phyloP scores from a whole-genome alignment of 495 filamentous ascomycete species.

The Neurospora africana region DNA sequence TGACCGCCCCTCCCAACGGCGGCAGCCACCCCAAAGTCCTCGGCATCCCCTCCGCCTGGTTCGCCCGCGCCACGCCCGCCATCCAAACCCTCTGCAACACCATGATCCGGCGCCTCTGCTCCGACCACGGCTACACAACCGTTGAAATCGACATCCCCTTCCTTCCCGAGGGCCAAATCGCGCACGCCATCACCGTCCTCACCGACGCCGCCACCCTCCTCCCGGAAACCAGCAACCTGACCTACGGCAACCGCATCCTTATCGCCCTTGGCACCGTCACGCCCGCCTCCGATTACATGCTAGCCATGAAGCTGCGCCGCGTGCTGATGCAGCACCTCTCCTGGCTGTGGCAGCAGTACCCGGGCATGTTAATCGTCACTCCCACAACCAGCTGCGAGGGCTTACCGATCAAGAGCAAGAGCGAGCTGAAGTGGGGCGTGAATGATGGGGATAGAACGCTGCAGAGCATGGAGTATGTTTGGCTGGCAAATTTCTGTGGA shows the following conservation, averaged over 20 bases:
- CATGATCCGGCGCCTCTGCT: constrained; percentile 46
- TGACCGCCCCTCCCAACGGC: constrained; percentile 1
- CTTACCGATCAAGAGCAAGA: constrained; percentile 46
- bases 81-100: constrained; percentile 50
- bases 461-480: constrained; percentile 75
- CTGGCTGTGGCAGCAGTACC: constrained; percentile 55
- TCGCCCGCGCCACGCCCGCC: constrained; percentile 51
- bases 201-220: constrained; percentile 46
- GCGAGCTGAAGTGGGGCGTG: constrained; percentile 49
- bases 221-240: constrained; percentile 34
- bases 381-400: constrained; percentile 68
- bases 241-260: constrained; percentile 60
- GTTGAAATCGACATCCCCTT: constrained; percentile 64
- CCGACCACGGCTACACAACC: constrained; percentile 46
- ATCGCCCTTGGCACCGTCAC: constrained; percentile 54
- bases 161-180: constrained; percentile 60
- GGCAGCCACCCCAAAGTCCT: constrained; percentile 29
- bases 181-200: constrained; percentile 74
- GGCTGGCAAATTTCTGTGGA: constrained; percentile 74
- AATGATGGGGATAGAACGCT: constrained; percentile 61
- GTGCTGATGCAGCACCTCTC: constrained; percentile 73
- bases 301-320: constrained; percentile 65
- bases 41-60: constrained; percentile 63
- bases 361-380: constrained; percentile 63
- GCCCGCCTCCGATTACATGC: constrained; percentile 54